Evolutionary conservation across 2,329 filamentous ascomycete species (phyloP), one percentile per base, ranked within the genome.

Genomic region (Neodidymelliopsis sp.): DNA sequence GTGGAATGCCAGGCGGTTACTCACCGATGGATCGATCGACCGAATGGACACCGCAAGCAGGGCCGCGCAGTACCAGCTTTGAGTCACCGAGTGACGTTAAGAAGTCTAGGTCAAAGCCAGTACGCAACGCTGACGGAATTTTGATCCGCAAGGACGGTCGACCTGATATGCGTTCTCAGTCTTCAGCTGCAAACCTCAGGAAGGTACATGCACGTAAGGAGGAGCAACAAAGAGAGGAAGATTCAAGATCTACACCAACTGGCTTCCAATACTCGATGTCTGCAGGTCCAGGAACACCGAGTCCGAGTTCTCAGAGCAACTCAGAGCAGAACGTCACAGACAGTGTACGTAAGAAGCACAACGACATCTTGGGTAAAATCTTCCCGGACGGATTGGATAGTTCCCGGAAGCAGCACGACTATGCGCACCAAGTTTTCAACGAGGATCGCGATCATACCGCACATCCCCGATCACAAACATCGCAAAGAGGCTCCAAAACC

Each of bases 141-240:
- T 61, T 81, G 22, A 80, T 81, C 45, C 71, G 78, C 30, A 81
- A 81, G 54, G 78, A 81, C 47, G 78, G 78, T 4, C 65, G 75
- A 9, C 78, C 78, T 4, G 78, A 81, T 48, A 79, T 79, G 76
- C 75, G 78, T 9, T 77, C 75, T 22, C 76, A 80, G n/a, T 78
- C 75, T 53, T 78, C 75, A 10, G 77, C 78, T n/a, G 77, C 77
- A 36, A 80, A 80, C 49, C 60, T 80, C 11, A 72, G 78, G 28
- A 80, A 79, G 54, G 78, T 80, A 3, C 77, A 80, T 56, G 77
- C 77, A 18, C 74, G 76, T 48, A 79, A 79, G 44, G 77, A 80
- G 29, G 56, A 55, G 11, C 67, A 71, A 19, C 51, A 60, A 29
- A 60, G 59, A 20, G 57, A 54, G 10, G 53, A 53, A 10, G 64